phyloP scores from a whole-genome alignment of 116 monocot species.

The Posidonia oceanica region DNA sequence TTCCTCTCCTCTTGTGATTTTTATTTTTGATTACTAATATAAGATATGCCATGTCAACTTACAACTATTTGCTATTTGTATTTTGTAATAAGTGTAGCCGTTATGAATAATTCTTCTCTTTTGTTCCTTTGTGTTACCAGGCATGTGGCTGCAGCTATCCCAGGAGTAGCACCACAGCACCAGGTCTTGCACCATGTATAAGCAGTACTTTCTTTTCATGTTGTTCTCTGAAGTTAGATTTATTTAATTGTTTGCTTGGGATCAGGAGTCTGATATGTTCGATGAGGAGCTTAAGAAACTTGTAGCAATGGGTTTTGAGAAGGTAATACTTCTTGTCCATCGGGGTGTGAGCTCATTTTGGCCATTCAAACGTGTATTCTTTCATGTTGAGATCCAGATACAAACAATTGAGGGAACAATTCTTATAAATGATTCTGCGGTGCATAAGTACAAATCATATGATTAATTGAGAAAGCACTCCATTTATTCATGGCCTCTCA shows the following conservation, averaged over 20 bases:
- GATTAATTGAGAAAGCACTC: too few relatives aligned
- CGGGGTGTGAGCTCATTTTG: too few relatives aligned
- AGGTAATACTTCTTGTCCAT: conserved; percentile 31
- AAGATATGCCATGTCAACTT: too few relatives aligned
- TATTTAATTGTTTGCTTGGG: conserved; percentile 12
- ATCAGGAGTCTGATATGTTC: conserved; percentile 64
- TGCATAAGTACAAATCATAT: too few relatives aligned
- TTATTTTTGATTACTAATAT: too few relatives aligned
- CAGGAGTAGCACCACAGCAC: conserved; percentile 17
- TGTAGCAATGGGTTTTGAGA: conserved; percentile 93
- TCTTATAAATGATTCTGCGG: too few relatives aligned
- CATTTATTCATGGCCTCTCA: too few relatives aligned
- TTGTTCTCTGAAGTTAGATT: background rate
- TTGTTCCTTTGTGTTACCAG: conserved; percentile 18
- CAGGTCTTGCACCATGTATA: conserved; percentile 27
- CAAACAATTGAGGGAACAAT: background rate
- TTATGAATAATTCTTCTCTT: background rate
- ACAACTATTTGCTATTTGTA: background rate
- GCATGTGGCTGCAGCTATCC: conserved; percentile 22
- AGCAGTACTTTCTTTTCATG: conserved; percentile 5
- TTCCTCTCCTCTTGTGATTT: too few relatives aligned
- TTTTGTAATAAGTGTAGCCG: background rate
- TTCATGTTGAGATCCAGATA: background rate
- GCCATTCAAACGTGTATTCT: background rate
- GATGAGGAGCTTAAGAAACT: conserved; percentile 91